Base-by-base conservation (phyloP, 306 rosid genomes). In the Medicago lupulina region DNA sequence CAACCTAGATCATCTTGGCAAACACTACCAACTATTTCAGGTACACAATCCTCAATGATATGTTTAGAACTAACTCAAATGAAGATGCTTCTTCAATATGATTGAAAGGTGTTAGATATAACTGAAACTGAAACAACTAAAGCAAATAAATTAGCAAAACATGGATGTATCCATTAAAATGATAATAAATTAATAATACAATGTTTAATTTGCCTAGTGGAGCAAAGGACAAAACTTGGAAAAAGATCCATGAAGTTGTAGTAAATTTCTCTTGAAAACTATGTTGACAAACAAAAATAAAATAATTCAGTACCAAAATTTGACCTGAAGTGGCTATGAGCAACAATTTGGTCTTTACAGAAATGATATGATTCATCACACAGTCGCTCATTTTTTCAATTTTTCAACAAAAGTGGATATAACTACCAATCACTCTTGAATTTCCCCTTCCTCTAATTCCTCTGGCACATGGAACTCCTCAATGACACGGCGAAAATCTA, bases 371-470 rank as follows among this genome's bases (percentile, higher is more conserved):
- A 69, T 31, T 71, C 16, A 2, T 46, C 44, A 9, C 3, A 43
- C 23, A 0, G 31, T 39, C n/a, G 3, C 3, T 34, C 23, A 21
- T 23, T 72, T 21, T 38, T 21, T 67, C 46, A 41, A 23, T 67
- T 66, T 54, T 70, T 78, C 62, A 6, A 17, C 61, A 44, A 28
- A 63, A 6, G 54, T 31, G 72, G 50, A 62, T 61, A 61, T 23
- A 12, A 13, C 80, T 54, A 59, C 44, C 73, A 70, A 65, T 79
- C 81, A 95, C 46, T 92, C 89, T 51, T 21, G 55, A 77, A 92
- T 92, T 87, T 95, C 96, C 70, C 97, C 98, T 79, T 92, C 98
- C 88, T 90, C 97, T 75, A 90, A 70, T 39, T 87, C 96, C 44
- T 81, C 86, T 9, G 82, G 86, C 77, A 53, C 53, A 0, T 73